Conservation (phyloP, 2,329 filamentous ascomycete species). For the Gaeumannomyces tritici region DNA sequence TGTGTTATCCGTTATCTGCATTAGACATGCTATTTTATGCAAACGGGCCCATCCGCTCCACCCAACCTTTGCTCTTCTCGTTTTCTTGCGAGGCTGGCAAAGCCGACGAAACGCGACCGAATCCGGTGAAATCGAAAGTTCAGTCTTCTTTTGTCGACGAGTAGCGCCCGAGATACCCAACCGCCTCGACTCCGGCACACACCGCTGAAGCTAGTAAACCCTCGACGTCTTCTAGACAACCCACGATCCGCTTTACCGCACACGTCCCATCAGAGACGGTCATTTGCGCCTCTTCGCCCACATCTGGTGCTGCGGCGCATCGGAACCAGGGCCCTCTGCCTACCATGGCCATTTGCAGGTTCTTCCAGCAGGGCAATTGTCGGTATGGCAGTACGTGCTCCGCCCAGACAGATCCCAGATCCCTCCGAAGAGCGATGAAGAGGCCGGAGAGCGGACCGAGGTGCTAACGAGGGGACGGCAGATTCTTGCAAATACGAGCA, state of each 20-base stretch:
- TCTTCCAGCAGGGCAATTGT: slow-evolving; percentile 41
- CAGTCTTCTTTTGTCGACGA: too few species aligned
- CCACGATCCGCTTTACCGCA: too few species aligned
- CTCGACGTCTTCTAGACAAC: neutral
- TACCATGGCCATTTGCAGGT: slow-evolving; percentile 30
- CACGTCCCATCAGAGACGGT: neutral
- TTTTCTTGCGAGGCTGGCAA: neutral
- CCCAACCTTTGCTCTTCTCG: neutral
- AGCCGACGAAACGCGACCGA: neutral
- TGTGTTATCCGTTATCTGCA: too few species aligned
- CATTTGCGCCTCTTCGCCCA: neutral
- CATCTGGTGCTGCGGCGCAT: neutral
- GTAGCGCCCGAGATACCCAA: neutral
- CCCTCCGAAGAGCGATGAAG: neutral
- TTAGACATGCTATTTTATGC: too few species aligned
- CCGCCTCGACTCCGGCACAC: neutral
- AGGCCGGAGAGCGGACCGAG: neutral
- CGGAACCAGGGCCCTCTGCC: neutral
- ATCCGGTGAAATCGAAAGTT: neutral
- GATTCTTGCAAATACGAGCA: slow-evolving; percentile 47
- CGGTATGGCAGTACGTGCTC: slow-evolving; percentile 36
- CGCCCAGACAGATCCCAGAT: neutral
- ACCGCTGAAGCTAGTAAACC: neutral
- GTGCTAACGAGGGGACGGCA: slow-evolving; percentile 14
- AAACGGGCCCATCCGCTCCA: neutral